Percentiles rank a stretch among this genome's conserved stretches.
Conservation (phyloP, 306 rosid genomes). For the Rosa multiflora region DNA sequence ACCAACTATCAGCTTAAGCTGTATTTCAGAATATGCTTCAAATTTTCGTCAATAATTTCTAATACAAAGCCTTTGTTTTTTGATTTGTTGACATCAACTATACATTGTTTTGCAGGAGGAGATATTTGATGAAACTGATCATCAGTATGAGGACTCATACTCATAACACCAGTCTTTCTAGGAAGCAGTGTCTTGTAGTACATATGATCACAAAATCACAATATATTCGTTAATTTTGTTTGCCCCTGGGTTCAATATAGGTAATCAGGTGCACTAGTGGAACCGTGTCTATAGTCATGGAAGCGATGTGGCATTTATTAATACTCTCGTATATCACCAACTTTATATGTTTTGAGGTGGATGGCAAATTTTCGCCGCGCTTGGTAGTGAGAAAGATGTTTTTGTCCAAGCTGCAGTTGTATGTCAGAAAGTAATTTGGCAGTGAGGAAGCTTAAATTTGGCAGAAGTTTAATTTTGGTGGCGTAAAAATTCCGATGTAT, state of each 20-base stretch:
- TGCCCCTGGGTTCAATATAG: background rate
- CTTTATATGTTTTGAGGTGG: background rate
- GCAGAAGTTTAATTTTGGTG: background rate
- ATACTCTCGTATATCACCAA: background rate
- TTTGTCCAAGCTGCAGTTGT: no score
- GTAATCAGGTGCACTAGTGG: slow-evolving; percentile 19
- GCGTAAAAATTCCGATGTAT: background rate
- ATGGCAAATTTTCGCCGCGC: background rate
- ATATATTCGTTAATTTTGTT: slow-evolving; percentile 12
- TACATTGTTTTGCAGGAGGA: slow-evolving; percentile 64
- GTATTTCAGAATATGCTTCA: slow-evolving; percentile 1
- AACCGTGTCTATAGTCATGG: slow-evolving; percentile 17
- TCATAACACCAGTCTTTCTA: slow-evolving; percentile 18
- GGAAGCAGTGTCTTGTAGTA: slow-evolving; percentile 1
- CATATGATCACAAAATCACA: background rate
- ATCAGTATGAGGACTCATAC: slow-evolving; percentile 71
- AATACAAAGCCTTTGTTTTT: background rate
- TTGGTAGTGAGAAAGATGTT: background rate
- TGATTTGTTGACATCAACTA: slow-evolving; percentile 13
- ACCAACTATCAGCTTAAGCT: slow-evolving; percentile 5
- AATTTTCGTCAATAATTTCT: background rate
- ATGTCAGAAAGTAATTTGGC: no score
- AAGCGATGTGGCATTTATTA: slow-evolving; percentile 7
- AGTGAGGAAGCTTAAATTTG: background rate
- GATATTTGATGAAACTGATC: slow-evolving; percentile 93